Percentiles rank a stretch among this genome's conserved stretches.
phyloP scores from a whole-genome alignment of 2,329 filamentous ascomycete species.

The Botryotinia narcissicola region DNA sequence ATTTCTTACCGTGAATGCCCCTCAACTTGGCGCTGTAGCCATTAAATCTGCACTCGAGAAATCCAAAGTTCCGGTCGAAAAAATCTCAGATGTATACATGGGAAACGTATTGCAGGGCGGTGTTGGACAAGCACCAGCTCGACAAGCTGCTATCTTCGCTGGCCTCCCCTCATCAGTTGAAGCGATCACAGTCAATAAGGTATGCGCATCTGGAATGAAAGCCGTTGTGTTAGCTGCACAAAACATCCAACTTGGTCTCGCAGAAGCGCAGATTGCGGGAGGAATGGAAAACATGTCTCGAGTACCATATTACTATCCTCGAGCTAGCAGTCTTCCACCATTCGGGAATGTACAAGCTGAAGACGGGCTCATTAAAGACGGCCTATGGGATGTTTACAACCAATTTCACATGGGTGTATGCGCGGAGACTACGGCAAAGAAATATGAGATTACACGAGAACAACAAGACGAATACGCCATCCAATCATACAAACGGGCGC shows the following conservation, averaged over 20 bases:
- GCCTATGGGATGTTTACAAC: slow-evolving; percentile 93
- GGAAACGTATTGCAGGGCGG: slow-evolving; percentile 86
- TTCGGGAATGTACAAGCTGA: slow-evolving; percentile 87
- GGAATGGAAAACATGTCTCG: slow-evolving; percentile 98
- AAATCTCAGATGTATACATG: slow-evolving; percentile 94
- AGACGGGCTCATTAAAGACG: slow-evolving; percentile 92
- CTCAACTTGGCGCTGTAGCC: slow-evolving; percentile 83
- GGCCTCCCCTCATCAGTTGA: slow-evolving; percentile 80
- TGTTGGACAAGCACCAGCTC: slow-evolving; percentile 85
- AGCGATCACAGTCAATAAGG: slow-evolving; percentile 94
- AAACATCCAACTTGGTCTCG: slow-evolving; percentile 87
- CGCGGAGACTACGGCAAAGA: slow-evolving; percentile 91
- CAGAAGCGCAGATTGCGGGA: slow-evolving; percentile 85
- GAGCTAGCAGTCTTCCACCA: slow-evolving; percentile 75
- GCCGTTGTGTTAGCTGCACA: slow-evolving; percentile 87
- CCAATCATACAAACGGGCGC: slow-evolving; percentile 81
- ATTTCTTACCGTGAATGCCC: slow-evolving; percentile 77
- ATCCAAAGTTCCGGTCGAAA: slow-evolving; percentile 74
- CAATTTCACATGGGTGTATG: slow-evolving; percentile 98
- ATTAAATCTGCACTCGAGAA: slow-evolving; percentile 90
- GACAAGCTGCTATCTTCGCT: slow-evolving; percentile 86
- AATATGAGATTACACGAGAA: slow-evolving; percentile 74
- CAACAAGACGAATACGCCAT: slow-evolving; percentile 92
- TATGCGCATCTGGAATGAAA: slow-evolving; percentile 93
- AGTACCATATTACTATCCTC: slow-evolving; percentile 85